These are phyloP conservation scores for Lachnellula arida DNA, from an alignment of 2,329 filamentous ascomycete species.

Conservation along the genomic window DNA sequence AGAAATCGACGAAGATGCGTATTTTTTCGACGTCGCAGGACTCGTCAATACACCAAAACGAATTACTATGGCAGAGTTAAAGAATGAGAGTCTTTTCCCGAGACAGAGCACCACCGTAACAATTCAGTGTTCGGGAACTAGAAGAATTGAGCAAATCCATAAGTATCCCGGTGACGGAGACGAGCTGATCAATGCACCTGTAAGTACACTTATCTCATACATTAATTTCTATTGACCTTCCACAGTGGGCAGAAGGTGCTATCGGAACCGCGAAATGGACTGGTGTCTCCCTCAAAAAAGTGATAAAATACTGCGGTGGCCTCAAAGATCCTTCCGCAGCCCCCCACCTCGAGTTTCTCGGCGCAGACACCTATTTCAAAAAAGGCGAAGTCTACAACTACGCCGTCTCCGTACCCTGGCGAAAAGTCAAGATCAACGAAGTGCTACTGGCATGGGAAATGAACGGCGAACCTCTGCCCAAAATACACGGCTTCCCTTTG, in stretches of 20 bases:
- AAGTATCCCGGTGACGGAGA: slow-evolving; percentile 64
- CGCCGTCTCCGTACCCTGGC: slow-evolving; percentile 59
- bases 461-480: slow-evolving; percentile 59
- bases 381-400: slow-evolving; percentile 60
- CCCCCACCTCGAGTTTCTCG: slow-evolving; percentile 63
- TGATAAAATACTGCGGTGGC: slow-evolving; percentile 67
- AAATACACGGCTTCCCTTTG: slow-evolving; percentile 62
- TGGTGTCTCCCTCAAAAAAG: slow-evolving; percentile 62
- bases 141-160: slow-evolving; percentile 63
- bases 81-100: slow-evolving; percentile 21
- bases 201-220: not conserved
- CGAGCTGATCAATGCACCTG: slow-evolving; percentile 44
- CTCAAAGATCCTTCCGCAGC: slow-evolving; percentile 40
- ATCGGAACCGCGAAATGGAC: slow-evolving; percentile 61
- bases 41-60: slow-evolving; percentile 19
- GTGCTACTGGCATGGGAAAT: slow-evolving; percentile 64
- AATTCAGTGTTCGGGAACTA: slow-evolving; percentile 65
- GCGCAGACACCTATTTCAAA: slow-evolving; percentile 71
- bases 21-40: slow-evolving; percentile 23
- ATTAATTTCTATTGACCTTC: not conserved
- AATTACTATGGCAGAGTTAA: slow-evolving; percentile 17
- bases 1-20: slow-evolving; percentile 53
- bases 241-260: slow-evolving; percentile 57
- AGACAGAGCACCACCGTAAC: slow-evolving; percentile 45
- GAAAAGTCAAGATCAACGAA: slow-evolving; percentile 62